A percentile compares a stretch with the other conserved stretches of the same genome.
Conservation (phyloP, 192 early-diverging fungal genomes). For the Spizellomyces punctatus region DNA sequence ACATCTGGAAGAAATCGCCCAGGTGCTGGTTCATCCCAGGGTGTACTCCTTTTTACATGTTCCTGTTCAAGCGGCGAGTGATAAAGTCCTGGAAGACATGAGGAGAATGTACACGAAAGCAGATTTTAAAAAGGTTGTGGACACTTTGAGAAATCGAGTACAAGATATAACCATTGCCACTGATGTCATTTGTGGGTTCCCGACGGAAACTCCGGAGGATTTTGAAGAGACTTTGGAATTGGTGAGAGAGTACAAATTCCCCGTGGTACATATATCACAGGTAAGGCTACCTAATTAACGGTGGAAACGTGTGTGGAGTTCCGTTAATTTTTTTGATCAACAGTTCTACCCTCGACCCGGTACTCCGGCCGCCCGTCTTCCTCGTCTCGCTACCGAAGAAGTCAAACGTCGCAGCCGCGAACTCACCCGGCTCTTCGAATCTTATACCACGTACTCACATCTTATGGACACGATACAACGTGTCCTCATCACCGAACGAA, state of each 20-base stretch:
- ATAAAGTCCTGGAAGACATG: conserved; percentile 56
- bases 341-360: conserved; percentile 64
- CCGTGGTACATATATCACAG: conserved; percentile 60
- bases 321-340: neutral
- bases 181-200: conserved; percentile 65
- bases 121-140: conserved; percentile 50
- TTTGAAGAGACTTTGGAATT: conserved; percentile 54
- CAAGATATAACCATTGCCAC: conserved; percentile 53
- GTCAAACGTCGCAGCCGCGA: conserved; percentile 55
- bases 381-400: conserved; percentile 38
- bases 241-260: conserved; percentile 44
- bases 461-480: conserved; percentile 27
- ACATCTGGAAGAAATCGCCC: conserved; percentile 52
- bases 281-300: neutral
- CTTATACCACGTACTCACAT: conserved; percentile 39
- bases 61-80: conserved; percentile 57
- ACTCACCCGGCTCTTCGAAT: conserved; percentile 49
- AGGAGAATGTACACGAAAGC: conserved; percentile 48
- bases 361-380: conserved; percentile 60
- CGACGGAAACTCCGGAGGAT: conserved; percentile 55
- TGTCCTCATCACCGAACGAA: conserved; percentile 54
- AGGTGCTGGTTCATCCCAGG: conserved; percentile 54
- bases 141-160: conserved; percentile 36
- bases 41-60: conserved; percentile 63
- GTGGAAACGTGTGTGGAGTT: too few relatives aligned